Evolutionary conservation across 2,329 filamentous ascomycete species (phyloP).

Genomic region (Pestalotiopsis sp.): DNA sequence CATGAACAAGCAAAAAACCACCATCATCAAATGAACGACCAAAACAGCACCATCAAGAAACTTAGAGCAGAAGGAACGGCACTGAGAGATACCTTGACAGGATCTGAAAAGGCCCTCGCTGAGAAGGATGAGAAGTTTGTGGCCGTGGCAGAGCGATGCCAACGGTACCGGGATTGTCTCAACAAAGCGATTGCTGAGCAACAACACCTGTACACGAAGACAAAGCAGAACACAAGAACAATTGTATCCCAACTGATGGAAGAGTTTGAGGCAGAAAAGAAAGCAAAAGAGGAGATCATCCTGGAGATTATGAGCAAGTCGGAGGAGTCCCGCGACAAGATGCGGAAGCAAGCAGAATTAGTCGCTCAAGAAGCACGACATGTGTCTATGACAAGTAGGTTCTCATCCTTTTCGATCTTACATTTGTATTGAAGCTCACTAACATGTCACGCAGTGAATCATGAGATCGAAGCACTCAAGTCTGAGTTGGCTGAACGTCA

Average conservation of each 20-base stretch:
- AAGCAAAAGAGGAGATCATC: neutral
- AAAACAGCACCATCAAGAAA: neutral
- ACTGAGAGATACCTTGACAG: neutral
- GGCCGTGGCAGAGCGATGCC: neutral
- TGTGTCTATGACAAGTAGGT: neutral
- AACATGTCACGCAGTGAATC: neutral
- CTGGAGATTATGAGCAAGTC: neutral
- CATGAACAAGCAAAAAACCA: neutral
- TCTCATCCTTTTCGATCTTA: neutral
- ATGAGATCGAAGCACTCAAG: neutral
- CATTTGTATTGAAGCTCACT: neutral
- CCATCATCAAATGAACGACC: neutral
- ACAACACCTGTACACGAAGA: slow-evolving; percentile 13
- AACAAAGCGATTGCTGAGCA: slow-evolving; percentile 12
- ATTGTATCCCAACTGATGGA: neutral
- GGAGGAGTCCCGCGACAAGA: neutral
- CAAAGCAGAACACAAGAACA: neutral
- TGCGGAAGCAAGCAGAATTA: neutral
- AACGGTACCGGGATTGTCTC: slow-evolving; percentile 1
- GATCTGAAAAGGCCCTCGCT: neutral
- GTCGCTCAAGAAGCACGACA: slow-evolving; percentile 1
- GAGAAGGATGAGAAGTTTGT: neutral
- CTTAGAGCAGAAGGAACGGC: neutral
- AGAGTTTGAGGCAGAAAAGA: neutral
- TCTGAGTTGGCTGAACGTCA: slow-evolving; percentile 11